Base-by-base conservation (phyloP, 1,284 basidiomycete species). In the Malassezia vespertilionis region DNA sequence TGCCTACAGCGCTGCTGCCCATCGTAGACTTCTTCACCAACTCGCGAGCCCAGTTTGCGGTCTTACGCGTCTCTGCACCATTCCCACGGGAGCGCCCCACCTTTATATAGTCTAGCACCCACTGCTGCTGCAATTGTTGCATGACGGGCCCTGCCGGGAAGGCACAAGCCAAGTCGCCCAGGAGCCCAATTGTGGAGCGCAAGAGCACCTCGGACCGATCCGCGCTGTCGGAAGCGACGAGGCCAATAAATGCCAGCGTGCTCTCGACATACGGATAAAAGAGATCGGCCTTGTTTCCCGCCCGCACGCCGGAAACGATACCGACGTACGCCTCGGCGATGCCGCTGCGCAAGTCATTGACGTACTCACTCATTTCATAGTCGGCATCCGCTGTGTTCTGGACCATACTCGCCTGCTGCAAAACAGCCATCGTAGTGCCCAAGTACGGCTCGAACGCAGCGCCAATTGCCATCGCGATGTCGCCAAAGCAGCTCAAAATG, bases 241-340 rank as follows among this genome's bases (percentile, higher is more conserved):
- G 78, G 56, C 83, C 82, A 31, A 91, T 76, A 60, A 99, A 81
- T 46, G 82, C 81, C 54, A 96, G 77, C 55, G 96, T 86, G 37
- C 76, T 77, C 23, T 77, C 76, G 2, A 84, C 79, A 66, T 90
- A 82, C 11, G 83, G 79, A 24, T 87, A 75, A 46, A 96, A 77
- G 23, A 84, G 63, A 8, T 75, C 64, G 35, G 77, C 82, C 72
- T 86, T 82, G 30, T 82, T 79, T 4, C 82, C 84, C 56, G 81
- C 80, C 74, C 90, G 88, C 69, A 95, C 76, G 6, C 86, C 89
- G 36, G 86, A 83, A 50, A 95, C 81, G 56, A 96, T 84, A 37
- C 93, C 90, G 8, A 86, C 90, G 67, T 95, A 96, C 3, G 91
- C 90, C 72, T 97, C 93, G 32, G 95, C 76, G 57, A 99, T 95